Percentiles rank a stretch among this genome's conserved stretches.
These are phyloP conservation scores for Cornus kousa DNA, from an alignment of 148 eudicot species.

Conservation along the genomic window DNA sequence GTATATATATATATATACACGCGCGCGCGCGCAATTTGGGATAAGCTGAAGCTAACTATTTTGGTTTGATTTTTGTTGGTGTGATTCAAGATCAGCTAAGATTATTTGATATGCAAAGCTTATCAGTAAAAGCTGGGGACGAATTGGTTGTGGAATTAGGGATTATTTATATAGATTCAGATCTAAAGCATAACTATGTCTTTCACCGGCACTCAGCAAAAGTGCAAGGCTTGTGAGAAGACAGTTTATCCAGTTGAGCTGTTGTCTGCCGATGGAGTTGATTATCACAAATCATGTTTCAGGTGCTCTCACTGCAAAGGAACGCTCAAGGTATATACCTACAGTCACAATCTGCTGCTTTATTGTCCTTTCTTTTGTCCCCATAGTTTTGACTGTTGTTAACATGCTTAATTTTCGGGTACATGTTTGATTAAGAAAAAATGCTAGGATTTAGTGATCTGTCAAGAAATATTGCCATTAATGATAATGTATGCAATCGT, in stretches of 20 bases:
- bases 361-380: not conserved
- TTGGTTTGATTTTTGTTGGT: not conserved
- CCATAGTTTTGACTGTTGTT: not conserved
- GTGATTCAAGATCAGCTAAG: not conserved
- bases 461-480: not conserved
- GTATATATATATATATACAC: not conserved
- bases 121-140: not conserved
- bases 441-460: not conserved
- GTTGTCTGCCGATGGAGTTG: conserved; percentile 71
- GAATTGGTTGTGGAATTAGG: not conserved
- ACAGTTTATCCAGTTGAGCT: conserved; percentile 82
- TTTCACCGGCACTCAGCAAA: conserved; percentile 75
- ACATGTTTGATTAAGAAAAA: not conserved
- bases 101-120: conserved; percentile 2
- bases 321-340: conserved; percentile 55
- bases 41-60: not conserved
- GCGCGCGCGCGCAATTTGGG: not conserved
- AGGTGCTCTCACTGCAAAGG: conserved; percentile 85
- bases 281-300: conserved; percentile 84
- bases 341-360: not conserved
- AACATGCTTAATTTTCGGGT: not conserved
- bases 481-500: not conserved
- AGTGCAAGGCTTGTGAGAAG: conserved; percentile 91
- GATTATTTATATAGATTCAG: conserved; percentile 3
- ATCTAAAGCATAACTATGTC: conserved; percentile 45